Percentiles rank a stretch among this genome's conserved stretches.
phyloP scores from a whole-genome alignment of 106 monocot species.

The Dendrobium huoshanense region DNA sequence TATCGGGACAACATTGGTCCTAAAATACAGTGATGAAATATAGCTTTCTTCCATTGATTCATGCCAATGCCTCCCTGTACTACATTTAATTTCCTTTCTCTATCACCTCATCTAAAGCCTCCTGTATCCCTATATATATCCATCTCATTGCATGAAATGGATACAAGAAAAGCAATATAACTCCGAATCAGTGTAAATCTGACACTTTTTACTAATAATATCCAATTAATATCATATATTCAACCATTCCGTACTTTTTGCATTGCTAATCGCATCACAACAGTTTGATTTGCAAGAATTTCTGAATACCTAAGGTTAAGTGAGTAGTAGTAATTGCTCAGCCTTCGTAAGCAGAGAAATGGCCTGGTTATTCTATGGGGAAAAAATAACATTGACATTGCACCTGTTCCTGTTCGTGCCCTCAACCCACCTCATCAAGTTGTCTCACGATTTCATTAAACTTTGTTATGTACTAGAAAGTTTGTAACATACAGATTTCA shows the following conservation, averaged over 20 bases:
- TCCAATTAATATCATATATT: background rate
- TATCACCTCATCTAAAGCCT: no score
- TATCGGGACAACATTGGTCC: background rate
- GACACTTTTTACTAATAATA: background rate
- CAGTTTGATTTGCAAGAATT: background rate
- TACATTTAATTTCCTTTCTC: no score
- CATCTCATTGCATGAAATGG: no score
- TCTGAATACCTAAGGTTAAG: background rate
- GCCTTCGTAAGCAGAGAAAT: background rate
- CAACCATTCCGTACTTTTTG: background rate
- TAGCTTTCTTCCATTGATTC: no score
- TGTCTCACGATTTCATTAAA: background rate
- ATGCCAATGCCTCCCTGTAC: no score
- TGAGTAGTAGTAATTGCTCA: no score
- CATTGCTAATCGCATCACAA: background rate
- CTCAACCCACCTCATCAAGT: background rate
- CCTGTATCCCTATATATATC: no score
- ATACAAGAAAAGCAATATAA: no score
- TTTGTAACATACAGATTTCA: no score
- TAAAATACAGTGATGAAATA: no score
- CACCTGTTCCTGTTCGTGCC: background rate
- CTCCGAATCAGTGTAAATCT: no score
- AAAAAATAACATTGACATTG: background rate
- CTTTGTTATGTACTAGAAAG: background rate
- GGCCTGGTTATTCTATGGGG: background rate